Base-by-base conservation (phyloP, 2,329 filamentous ascomycete species). In the Didymella pinodella region DNA sequence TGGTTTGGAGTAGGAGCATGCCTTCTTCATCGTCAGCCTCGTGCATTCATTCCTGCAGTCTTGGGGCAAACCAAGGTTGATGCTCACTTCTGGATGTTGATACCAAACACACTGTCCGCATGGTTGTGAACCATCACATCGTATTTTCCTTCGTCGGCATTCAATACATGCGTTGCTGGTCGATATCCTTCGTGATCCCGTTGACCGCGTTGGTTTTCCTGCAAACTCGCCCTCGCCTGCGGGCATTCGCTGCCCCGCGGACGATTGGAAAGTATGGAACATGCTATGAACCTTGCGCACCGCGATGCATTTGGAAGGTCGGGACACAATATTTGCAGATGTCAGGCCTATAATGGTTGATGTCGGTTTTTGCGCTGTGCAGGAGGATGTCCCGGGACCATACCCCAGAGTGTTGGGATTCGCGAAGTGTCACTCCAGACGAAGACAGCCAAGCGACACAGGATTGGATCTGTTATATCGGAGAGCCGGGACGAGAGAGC, bases 71-170 rank as follows among this genome's bases (percentile, higher is more conserved):
- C 22, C 22, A 12, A 16, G 16, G 22, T 31, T 3, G 26, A 38
- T 29, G 26, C 62, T 63, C 52, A 65, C 63, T 74, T 93, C 91
- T 4, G 90, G 89, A 62, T 91, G 90, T 56, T 91, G 87, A 73
- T 92, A 93, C 75, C 90, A 93, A 57, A 91, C 85, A 74, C 91
- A 95, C 73, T 93, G 91, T 36, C 90, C 90, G 72, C 91, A 95
- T 11, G 91, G 91, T 71, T 92, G 89, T 65, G 89, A 86, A 54
- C 91, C 91, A 79, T 93, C 90, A 72, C 91, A 95, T 63, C 91
- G 88, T 54, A 94, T 94, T 77, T 94, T 95, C 62, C 91, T 85
- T 66, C 91, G 84, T 72, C 92, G 88, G 79, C 91, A 92, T 68
- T 91, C 89, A 47, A 90, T 88, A 74, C 90, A 92, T 36, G 90